Evolutionary conservation across 176 grass and related monocot species (phyloP).

Genomic region (Alopecurus myosuroides): DNA sequence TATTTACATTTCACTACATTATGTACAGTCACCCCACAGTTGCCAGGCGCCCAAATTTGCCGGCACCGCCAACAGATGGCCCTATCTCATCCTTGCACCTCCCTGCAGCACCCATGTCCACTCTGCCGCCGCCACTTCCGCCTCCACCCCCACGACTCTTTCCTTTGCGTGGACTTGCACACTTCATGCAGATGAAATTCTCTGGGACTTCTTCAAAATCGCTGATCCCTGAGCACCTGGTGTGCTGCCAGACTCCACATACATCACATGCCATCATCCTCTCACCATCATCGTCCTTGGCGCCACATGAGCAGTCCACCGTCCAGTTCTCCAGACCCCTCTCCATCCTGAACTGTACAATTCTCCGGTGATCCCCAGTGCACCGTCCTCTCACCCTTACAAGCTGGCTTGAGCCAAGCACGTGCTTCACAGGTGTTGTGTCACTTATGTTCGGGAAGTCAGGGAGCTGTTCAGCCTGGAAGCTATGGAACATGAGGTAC

Average conservation of each 20-base stretch:
- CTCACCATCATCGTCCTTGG: constrained; percentile 92
- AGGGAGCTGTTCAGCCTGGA: constrained; percentile 71
- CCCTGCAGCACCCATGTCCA: constrained; percentile 23
- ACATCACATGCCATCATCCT: constrained; percentile 92
- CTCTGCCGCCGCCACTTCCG: constrained; percentile 32
- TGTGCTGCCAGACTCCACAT: constrained; percentile 96
- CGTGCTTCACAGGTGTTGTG: constrained; percentile 45
- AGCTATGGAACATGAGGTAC: constrained; percentile 90
- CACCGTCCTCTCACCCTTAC: constrained; percentile 61
- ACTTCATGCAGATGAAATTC: constrained; percentile 76
- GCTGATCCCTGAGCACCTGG: constrained; percentile 76
- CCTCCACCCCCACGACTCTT: constrained; percentile 29
- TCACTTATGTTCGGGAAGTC: constrained; percentile 55
- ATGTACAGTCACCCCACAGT: constrained; percentile 78
- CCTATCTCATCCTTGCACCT: constrained; percentile 79
- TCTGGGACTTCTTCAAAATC: constrained; percentile 82
- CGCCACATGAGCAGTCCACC: constrained; percentile 83
- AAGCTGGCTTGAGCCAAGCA: constrained; percentile 51
- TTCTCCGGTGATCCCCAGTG: constrained; percentile 46
- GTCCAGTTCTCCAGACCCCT: constrained; percentile 95
- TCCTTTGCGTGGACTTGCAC: constrained; percentile 26
- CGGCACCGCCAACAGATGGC: constrained; percentile 30
- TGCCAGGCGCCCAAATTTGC: constrained; percentile 54
- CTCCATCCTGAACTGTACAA: constrained; percentile 86
- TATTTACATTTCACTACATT: constrained; percentile 66